Base-by-base conservation (phyloP, 257 asterid species). In the Solanum chilense region DNA sequence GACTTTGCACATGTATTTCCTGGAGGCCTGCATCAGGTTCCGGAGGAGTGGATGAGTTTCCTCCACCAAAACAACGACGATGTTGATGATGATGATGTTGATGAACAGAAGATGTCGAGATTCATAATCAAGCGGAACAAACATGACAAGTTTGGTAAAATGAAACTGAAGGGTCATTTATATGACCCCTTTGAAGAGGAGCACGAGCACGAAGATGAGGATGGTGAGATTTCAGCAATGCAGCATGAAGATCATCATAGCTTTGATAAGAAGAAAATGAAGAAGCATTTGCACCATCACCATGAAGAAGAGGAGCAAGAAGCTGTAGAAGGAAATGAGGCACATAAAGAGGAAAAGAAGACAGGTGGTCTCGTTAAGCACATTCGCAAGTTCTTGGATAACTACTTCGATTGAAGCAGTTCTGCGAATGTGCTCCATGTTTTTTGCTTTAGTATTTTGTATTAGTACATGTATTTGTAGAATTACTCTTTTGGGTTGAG, bases 301-400 rank as follows among this genome's bases (percentile, higher is more conserved):
- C 37, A 41, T 47, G 77, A 83, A 9, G 90, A 86, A 20, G 82
- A 87, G 13, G 82, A 39, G 76, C 89, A 88, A 33, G 78, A 12
- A 27, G 87, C 74, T 47, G 66, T 45, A 66, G 82, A 66, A 18
- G 47, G 27, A 25, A 44, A 14, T 68, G 56, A 82, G 56, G 33
- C 44, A 18, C 77, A 76, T 23, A 15, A 62, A 41, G 68, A 88
- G 9, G 77, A 84, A 45, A 80, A 71, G 82, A 80, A 88, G 84
- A 82, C 62, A 20, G 80, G 84, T 23, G 90, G 92, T 70, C 84
- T 93, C 88, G 62, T 91, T 92, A 89, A 62, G 35, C 90, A 93
- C 58, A 89, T 93, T 84, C 95, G 94, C 88, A 93, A 93, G 90
- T 91, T 93, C 86, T 75, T 95, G 88, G 89, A 88, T 74, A 84